Percentiles rank a stretch among this genome's conserved stretches.
phyloP scores from a whole-genome alignment of 2,329 filamentous ascomycete species.

The Thelonectria olida region DNA sequence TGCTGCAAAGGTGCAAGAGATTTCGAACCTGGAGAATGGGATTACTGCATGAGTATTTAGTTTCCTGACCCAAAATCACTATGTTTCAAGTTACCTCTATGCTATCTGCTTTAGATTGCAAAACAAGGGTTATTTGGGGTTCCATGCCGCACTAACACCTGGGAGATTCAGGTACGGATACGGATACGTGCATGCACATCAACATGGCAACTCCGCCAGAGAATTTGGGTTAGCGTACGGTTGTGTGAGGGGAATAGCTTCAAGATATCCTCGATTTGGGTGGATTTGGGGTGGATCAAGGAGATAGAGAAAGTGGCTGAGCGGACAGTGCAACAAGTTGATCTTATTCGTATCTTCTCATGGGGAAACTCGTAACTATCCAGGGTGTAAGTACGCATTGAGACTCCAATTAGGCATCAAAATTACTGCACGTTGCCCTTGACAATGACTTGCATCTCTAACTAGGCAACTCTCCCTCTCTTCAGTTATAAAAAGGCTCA shows the following conservation, averaged over 20 bases:
- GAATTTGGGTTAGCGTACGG: not conserved
- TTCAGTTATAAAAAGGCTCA: too few relatives aligned
- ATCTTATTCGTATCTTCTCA: not conserved
- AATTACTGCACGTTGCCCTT: not conserved
- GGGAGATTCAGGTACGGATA: not conserved
- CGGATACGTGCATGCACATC: not conserved
- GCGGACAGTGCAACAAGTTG: not conserved
- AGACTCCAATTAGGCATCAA: not conserved
- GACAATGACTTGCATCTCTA: not conserved
- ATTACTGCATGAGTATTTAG: not conserved
- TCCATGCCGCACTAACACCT: not conserved
- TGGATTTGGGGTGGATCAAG: not conserved
- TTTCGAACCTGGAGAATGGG: slow-evolving; percentile 48
- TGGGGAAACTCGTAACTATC: not conserved
- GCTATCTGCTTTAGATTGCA: too few relatives aligned
- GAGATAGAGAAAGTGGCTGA: not conserved
- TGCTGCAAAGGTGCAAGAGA: slow-evolving; percentile 56
- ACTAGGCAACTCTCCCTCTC: too few relatives aligned
- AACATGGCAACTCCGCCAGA: not conserved
- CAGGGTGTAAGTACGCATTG: not conserved
- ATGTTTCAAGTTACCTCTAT: too few relatives aligned
- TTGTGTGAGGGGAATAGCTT: not conserved
- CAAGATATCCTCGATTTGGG: not conserved
- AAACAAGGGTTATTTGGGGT: not conserved
- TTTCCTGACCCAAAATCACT: too few relatives aligned